These are phyloP conservation scores for Urochloa ruziziensis DNA, from an alignment of 176 grass and related monocot species.

Conservation along the genomic window DNA sequence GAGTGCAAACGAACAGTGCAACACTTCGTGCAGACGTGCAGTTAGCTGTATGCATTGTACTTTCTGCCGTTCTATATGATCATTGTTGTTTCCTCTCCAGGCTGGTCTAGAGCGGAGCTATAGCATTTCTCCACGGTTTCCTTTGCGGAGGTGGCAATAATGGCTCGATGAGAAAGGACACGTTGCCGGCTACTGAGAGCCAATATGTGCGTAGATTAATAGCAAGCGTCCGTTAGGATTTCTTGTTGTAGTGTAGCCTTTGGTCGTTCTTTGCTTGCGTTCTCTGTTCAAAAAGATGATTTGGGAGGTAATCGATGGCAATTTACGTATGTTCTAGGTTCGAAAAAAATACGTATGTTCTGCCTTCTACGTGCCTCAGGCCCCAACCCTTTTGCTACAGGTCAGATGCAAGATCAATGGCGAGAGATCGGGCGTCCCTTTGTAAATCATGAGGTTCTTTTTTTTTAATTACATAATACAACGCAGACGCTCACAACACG, in stretches of 20 bases:
- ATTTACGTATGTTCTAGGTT: no score
- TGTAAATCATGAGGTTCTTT: no score
- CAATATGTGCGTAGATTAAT: background rate
- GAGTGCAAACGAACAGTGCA: background rate
- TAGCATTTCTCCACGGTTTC: background rate
- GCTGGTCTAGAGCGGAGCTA: background rate
- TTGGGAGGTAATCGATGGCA: conserved; percentile 21
- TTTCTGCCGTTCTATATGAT: background rate
- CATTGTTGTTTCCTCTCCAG: background rate
- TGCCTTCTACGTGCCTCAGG: background rate
- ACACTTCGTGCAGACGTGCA: background rate
- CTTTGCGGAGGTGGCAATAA: background rate
- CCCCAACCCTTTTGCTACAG: background rate
- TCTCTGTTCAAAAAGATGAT: background rate
- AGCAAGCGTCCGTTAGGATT: background rate
- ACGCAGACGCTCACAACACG: no score
- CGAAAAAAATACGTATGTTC: no score
- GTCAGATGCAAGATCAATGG: background rate
- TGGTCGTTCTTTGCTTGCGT: background rate
- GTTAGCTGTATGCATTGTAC: background rate
- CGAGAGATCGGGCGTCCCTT: background rate
- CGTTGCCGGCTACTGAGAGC: background rate
- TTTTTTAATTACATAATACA: no score
- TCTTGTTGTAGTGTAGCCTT: background rate
- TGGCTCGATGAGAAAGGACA: background rate